Conservation (phyloP, 2,329 filamentous ascomycete species). For the Xylaria hypoxylon region DNA sequence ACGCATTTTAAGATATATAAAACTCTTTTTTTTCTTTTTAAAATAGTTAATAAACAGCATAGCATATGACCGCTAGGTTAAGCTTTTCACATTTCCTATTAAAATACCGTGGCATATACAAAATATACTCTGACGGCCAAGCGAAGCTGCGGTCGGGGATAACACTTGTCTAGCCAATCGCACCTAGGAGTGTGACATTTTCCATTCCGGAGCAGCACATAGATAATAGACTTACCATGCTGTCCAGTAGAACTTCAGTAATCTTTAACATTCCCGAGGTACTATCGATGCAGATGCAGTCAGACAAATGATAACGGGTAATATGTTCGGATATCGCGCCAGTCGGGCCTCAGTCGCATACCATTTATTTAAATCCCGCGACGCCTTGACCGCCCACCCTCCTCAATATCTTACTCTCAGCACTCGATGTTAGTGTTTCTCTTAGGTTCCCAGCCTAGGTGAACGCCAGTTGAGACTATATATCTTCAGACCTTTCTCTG, state of each 20-base stretch:
- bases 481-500: background rate
- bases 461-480: background rate
- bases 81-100: no score
- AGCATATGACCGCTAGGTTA: no score
- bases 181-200: background rate
- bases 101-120: background rate
- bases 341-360: constrained; percentile 8
- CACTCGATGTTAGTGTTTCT: background rate
- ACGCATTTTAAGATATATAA: no score
- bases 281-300: background rate
- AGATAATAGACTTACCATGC: background rate
- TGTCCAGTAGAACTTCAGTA: constrained; percentile 5
- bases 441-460: background rate
- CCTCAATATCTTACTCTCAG: background rate
- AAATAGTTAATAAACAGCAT: no score
- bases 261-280: background rate
- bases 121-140: background rate
- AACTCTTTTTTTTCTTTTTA: no score
- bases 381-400: constrained; percentile 1
- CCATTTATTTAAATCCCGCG: constrained; percentile 3
- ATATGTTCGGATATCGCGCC: constrained; percentile 6
- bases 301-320: constrained; percentile 9
- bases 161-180: background rate
- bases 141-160: constrained; percentile 5
- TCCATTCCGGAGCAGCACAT: constrained; percentile 1